A percentile compares a stretch with the other conserved stretches of the same genome.
Evolutionary conservation across 202 grass and related monocot genomes (phyloP).

Genomic region (Alloteropsis angusta): DNA sequence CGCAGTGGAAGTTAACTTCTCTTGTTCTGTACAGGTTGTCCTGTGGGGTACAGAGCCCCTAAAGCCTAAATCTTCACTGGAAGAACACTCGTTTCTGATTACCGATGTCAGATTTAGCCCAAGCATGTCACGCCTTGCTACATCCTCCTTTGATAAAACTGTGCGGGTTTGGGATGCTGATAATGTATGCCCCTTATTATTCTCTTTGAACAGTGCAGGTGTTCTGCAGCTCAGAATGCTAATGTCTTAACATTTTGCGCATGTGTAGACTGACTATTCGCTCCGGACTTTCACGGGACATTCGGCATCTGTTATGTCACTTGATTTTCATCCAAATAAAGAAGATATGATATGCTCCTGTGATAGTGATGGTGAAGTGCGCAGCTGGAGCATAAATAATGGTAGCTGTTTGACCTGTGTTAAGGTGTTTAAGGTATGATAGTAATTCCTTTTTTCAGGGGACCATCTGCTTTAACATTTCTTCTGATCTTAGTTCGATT

Average conservation of each 20-base stretch:
- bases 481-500: constrained; percentile 11
- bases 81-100: constrained; percentile 76
- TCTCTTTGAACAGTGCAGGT: not conserved
- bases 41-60: constrained; percentile 76
- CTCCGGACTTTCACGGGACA: constrained; percentile 98
- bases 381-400: constrained; percentile 98
- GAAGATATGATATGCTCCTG: constrained; percentile 98
- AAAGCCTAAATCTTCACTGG: constrained; percentile 63
- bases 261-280: constrained; percentile 82
- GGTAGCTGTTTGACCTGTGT: constrained; percentile 66
- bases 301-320: constrained; percentile 85
- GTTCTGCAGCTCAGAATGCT: not conserved
- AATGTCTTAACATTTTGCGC: constrained; percentile 7
- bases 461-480: constrained; percentile 9
- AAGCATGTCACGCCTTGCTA: constrained; percentile 92
- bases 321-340: constrained; percentile 98
- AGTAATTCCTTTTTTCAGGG: not conserved
- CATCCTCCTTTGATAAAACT: constrained; percentile 97
- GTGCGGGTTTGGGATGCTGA: constrained; percentile 99
- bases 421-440: constrained; percentile 68
- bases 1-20: not conserved
- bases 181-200: constrained; percentile 49
- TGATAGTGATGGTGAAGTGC: constrained; percentile 84
- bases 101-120: constrained; percentile 99
- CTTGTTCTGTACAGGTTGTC: constrained; percentile 45